Conservation (phyloP, 441 rosid species). For the Eruca vesicaria region DNA sequence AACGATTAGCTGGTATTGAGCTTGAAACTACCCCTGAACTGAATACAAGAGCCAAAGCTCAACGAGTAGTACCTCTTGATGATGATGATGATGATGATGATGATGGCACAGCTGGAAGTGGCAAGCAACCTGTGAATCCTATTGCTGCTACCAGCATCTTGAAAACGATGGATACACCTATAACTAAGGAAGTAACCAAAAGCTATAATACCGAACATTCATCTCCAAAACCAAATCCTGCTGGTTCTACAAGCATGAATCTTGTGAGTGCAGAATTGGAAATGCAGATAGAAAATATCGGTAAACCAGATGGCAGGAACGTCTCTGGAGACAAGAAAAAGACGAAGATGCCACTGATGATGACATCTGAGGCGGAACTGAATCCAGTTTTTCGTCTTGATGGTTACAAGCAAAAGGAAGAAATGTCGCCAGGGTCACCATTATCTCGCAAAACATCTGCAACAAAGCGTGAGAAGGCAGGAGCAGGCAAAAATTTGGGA, state of each 20-base stretch:
- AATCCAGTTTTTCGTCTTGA: conserved; percentile 34
- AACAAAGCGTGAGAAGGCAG: conserved; percentile 21
- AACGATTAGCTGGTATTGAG: conserved; percentile 82
- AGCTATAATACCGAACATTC: conserved; percentile 4
- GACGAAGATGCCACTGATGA: conserved; percentile 4
- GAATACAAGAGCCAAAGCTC: conserved; percentile 44
- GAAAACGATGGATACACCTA: not conserved
- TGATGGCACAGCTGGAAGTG: not conserved
- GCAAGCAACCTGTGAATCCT: conserved; percentile 13
- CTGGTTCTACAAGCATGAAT: conserved; percentile 4
- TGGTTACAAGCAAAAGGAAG: conserved; percentile 17
- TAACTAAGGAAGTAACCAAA: conserved; percentile 11
- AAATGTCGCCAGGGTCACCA: conserved; percentile 28
- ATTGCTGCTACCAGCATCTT: not conserved
- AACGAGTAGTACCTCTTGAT: conserved; percentile 33
- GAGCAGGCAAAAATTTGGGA: conserved; percentile 4
- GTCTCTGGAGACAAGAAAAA: conserved; percentile 15
- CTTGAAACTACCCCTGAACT: conserved; percentile 66
- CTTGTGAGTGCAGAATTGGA: conserved; percentile 2
- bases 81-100: conserved; percentile 17
- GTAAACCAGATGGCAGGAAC: conserved; percentile 12
- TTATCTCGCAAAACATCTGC: conserved; percentile 19
- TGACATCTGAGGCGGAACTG: conserved; percentile 6
- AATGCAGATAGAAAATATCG: not conserved
- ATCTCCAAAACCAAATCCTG: conserved; percentile 16